Evolutionary conservation across 306 rosid genomes (phyloP).

Genomic region (Prunus dulcis): DNA sequence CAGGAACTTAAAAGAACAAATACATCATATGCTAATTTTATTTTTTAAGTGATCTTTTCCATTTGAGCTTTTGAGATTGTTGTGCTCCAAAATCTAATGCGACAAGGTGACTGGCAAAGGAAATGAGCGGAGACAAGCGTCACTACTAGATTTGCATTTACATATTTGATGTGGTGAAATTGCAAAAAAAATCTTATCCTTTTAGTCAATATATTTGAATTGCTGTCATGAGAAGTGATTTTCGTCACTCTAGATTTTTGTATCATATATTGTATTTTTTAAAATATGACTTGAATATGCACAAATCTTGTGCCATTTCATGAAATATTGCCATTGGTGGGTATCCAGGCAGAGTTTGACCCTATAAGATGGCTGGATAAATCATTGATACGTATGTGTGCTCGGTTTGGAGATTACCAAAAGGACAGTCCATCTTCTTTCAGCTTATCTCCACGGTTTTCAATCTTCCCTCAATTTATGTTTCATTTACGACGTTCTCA

Average conservation of each 20-base stretch:
- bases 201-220: background rate
- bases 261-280: background rate
- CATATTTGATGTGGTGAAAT: background rate
- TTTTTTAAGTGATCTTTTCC: background rate
- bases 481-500: conserved; percentile 95
- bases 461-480: conserved; percentile 95
- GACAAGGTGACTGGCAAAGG: background rate
- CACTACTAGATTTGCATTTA: background rate
- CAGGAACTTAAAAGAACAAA: background rate
- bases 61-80: background rate
- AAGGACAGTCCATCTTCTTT: conserved; percentile 83
- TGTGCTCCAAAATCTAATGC: background rate
- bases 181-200: background rate
- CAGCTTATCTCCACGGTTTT: conserved; percentile 91
- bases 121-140: background rate
- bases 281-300: conserved; percentile 3
- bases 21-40: background rate
- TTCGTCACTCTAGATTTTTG: background rate
- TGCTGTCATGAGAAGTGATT: background rate
- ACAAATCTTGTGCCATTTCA: conserved; percentile 13
- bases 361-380: conserved; percentile 99
- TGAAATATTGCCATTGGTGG: conserved; percentile 26
- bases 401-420: conserved; percentile 92
- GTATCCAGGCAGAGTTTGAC: conserved; percentile 90
- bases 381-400: conserved; percentile 81